Evolutionary conservation across 2,329 filamentous ascomycete genomes (phyloP), one percentile per base, ranked within the genome.

Genomic region (Hansfordia pulvinata): DNA sequence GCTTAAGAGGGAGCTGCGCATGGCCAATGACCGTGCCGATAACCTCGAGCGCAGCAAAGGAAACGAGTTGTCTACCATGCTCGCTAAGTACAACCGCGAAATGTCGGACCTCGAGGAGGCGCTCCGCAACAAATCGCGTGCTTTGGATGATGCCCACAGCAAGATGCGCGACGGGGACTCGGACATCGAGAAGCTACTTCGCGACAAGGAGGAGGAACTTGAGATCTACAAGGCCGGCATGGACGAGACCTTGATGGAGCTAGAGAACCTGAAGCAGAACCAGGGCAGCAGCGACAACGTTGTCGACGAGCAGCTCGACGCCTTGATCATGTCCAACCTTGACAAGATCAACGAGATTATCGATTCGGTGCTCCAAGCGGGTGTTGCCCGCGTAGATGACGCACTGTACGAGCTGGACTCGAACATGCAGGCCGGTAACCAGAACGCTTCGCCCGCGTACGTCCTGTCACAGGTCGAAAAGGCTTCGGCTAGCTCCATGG

Each of bases 161-260:
- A 84, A 79, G 52, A 65, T 83, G 27, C 71, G 75, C 15, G 82
- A 93, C 36, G 81, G 82, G 21, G 79, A 77, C 49, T 80, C 78
- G 1, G 90, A 96, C 44, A 73, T 93, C 13, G 85, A 94, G 49
- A 70, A 77, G 34, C 67, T 82, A 27, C 65, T 98, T 17, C 78
- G 79, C 24, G 90, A 96, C 36, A 96, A 94, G 61, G 90, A 98
- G 48, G 86, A 94, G 43, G 90, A 98, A 55, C 73, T 98, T 15
- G 90, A 96, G 54, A 86, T 96, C 24, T 93, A 93, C 68, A 93
- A 94, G 59, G 84, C 86, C 23, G 86, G 85, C 43, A 92, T 98
- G 83, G 90, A 98, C 47, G 82, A 96, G 58, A 86, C 88, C 3
- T 60, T 98, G 30, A 70, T 96, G 27, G 86, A 94, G 54, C 65